Conservation (phyloP, 2,329 filamentous ascomycete species). For the Fusarium hostae region DNA sequence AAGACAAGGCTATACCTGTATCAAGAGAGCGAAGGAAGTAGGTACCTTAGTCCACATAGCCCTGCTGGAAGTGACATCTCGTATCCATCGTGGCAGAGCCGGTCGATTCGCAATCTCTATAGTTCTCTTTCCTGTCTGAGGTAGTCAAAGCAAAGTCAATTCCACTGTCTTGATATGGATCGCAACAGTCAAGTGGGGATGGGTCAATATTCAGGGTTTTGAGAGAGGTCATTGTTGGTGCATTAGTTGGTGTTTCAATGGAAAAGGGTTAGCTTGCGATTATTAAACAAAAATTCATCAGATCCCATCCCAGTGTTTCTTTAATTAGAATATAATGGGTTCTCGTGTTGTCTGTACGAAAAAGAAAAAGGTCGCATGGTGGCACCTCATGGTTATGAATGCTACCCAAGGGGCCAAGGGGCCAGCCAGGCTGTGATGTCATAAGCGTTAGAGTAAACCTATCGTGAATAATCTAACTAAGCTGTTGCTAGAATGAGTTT, state of each 20-base stretch:
- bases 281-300: background rate
- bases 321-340: constrained; percentile 14
- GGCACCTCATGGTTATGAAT: background rate
- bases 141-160: background rate
- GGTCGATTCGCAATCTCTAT: background rate
- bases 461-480: background rate
- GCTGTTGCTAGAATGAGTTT: constrained; percentile 11
- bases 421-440: background rate
- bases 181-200: background rate
- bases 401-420: background rate
- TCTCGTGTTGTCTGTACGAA: constrained; percentile 24
- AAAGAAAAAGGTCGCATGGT: background rate
- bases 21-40: constrained; percentile 1
- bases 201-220: background rate
- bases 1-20: background rate
- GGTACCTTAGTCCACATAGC: background rate
- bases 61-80: background rate
- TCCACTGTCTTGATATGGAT: background rate
- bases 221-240: background rate
- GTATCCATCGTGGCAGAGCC: background rate
- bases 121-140: background rate
- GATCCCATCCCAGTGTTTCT: background rate
- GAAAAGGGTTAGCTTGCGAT: background rate
- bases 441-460: constrained; percentile 1
- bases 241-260: background rate